These are phyloP conservation scores for Penicillium ucsense DNA, from an alignment of 495 filamentous ascomycete genomes.

Conservation along the genomic window DNA sequence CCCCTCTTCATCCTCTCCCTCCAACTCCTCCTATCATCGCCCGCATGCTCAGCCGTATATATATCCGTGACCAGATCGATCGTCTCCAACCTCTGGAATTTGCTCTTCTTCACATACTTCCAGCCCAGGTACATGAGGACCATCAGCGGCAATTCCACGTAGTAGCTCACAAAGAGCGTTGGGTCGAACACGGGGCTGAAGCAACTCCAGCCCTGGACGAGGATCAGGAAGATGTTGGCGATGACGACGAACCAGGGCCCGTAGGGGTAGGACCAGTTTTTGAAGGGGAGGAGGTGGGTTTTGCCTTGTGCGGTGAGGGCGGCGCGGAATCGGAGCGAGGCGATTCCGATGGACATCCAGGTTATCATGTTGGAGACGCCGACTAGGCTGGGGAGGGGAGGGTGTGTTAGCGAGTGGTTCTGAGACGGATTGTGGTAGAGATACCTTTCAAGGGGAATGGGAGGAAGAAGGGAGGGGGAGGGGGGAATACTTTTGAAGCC, in stretches of 20 bases:
- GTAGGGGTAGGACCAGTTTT: conserved; percentile 51
- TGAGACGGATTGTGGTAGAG: conserved; percentile 23
- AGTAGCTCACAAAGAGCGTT: conserved; percentile 43
- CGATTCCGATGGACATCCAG: conserved; percentile 49
- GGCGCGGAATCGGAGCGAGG: conserved; percentile 48
- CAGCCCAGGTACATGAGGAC: conserved; percentile 39
- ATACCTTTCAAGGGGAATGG: too few species aligned
- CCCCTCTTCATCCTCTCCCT: too few species aligned
- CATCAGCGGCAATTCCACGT: conserved; percentile 42
- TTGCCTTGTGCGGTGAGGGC: conserved; percentile 43
- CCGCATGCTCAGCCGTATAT: conserved; percentile 13
- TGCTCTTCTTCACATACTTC: conserved; percentile 38
- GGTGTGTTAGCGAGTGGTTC: conserved; percentile 9
- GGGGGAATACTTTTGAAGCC: conserved; percentile 36
- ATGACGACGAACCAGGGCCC: conserved; percentile 43
- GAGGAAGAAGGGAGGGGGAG: neutral
- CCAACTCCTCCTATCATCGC: too few species aligned
- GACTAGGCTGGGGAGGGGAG: conserved; percentile 26
- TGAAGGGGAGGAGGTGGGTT: conserved; percentile 48
- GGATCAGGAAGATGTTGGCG: conserved; percentile 44
- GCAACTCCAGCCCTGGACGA: conserved; percentile 51
- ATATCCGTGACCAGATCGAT: conserved; percentile 48
- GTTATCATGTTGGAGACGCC: conserved; percentile 55
- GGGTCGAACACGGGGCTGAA: conserved; percentile 42
- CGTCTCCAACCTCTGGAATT: conserved; percentile 23